A percentile compares a stretch with the other conserved stretches of the same genome.
Conservation (phyloP, 208 protist species). For the Herpetomonas muscarum region DNA sequence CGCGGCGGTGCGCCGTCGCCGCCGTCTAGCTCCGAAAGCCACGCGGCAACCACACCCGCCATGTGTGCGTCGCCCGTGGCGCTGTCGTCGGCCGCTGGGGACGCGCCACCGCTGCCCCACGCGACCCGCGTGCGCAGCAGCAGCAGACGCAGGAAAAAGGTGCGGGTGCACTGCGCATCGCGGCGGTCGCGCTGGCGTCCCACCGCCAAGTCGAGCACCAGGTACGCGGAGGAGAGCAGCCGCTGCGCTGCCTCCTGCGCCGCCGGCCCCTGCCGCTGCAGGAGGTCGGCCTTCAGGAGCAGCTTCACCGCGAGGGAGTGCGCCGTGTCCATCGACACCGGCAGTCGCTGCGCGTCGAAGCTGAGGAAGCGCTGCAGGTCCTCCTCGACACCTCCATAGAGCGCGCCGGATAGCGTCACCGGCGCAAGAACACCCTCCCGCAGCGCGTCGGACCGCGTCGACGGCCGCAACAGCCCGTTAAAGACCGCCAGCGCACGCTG, state of each 20-base stretch:
- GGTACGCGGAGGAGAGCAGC: slow-evolving; percentile 29
- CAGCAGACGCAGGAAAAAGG: slow-evolving; percentile 42
- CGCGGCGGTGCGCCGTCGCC: not conserved
- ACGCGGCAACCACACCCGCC: not conserved
- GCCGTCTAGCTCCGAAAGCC: not conserved
- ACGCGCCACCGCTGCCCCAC: not conserved
- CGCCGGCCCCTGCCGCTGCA: not conserved
- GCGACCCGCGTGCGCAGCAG: not conserved
- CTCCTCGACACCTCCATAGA: slow-evolving; percentile 7
- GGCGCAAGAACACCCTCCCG: slow-evolving; percentile 31
- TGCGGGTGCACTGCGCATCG: slow-evolving; percentile 20
- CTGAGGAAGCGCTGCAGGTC: slow-evolving; percentile 36
- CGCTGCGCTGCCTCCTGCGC: slow-evolving; percentile 1
- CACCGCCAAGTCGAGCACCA: slow-evolving; percentile 24
- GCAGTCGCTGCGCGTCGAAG: slow-evolving; percentile 27
- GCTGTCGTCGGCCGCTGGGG: not conserved
- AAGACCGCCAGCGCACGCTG: slow-evolving; percentile 40
- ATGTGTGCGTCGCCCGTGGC: not conserved
- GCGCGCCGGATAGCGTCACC: slow-evolving; percentile 20
- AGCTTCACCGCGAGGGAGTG: slow-evolving; percentile 40
- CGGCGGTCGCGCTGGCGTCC: slow-evolving; percentile 11
- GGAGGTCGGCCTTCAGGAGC: slow-evolving; percentile 9
- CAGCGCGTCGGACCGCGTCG: slow-evolving; percentile 20
- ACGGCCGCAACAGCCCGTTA: slow-evolving; percentile 40
- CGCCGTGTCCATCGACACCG: slow-evolving; percentile 22